Conservation (phyloP, 306 rosid genomes). For the Cucumis melo region DNA sequence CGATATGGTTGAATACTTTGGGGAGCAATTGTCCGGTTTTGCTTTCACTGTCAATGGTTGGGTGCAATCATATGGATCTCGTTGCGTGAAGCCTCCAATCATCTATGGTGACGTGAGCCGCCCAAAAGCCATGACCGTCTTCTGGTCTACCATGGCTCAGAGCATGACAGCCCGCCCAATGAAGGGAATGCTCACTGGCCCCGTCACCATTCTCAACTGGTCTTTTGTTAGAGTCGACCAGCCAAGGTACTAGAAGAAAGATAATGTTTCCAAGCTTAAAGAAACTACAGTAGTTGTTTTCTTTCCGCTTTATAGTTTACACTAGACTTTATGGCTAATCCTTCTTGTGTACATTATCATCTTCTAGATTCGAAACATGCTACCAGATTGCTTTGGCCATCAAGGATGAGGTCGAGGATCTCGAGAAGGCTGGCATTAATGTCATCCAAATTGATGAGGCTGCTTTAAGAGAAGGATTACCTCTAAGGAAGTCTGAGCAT, state of each 20-base stretch:
- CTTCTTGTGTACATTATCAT: background rate
- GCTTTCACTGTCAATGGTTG: conserved; percentile 85
- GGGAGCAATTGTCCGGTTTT: conserved; percentile 84
- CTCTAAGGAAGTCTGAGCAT: conserved; percentile 64
- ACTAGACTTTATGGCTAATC: background rate
- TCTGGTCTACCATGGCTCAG: conserved; percentile 84
- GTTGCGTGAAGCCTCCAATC: conserved; percentile 81
- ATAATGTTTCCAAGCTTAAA: background rate
- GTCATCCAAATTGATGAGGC: conserved; percentile 87
- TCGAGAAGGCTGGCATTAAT: conserved; percentile 60
- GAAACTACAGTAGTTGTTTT: background rate
- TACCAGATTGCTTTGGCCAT: conserved; percentile 88
- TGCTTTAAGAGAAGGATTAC: conserved; percentile 80
- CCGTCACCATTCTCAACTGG: conserved; percentile 84
- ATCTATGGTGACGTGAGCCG: conserved; percentile 91
- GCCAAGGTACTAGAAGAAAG: conserved; percentile 38
- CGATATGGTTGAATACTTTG: conserved; percentile 91
- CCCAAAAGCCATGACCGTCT: conserved; percentile 84
- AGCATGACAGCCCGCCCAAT: conserved; percentile 69
- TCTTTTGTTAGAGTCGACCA: conserved; percentile 80
- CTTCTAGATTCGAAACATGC: conserved; percentile 58
- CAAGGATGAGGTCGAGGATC: conserved; percentile 86
- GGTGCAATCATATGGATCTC: conserved; percentile 86
- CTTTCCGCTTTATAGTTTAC: background rate
- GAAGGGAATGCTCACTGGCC: conserved; percentile 95